phyloP scores from a whole-genome alignment of 2,329 filamentous ascomycete genomes.

The Dothidotthia symphoricarpi region DNA sequence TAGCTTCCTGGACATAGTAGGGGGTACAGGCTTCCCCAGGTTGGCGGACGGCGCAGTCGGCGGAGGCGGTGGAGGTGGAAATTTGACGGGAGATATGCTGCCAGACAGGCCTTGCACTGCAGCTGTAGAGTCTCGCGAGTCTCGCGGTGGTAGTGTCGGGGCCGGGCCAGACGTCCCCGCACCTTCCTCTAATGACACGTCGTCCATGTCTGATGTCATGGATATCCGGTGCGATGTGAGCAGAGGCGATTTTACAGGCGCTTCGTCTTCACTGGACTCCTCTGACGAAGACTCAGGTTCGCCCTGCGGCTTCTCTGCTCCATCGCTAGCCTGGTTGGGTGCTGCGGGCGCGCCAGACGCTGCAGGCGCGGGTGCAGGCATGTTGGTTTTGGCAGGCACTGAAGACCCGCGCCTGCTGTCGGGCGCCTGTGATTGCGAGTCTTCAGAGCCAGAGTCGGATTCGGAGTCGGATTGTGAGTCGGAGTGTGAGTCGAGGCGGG shows the following conservation, averaged over 20 bases:
- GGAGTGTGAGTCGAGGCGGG: constrained; percentile 44
- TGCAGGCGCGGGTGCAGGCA: constrained; percentile 4
- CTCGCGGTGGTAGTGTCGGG: constrained; percentile 57
- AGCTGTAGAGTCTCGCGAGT: constrained; percentile 40
- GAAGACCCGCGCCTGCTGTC: constrained; percentile 36
- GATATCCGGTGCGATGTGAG: constrained; percentile 56
- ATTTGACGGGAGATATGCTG: constrained; percentile 64
- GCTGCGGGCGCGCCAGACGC: constrained; percentile 7
- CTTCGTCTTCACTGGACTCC: constrained; percentile 17
- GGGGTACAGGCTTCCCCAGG: constrained; percentile 30
- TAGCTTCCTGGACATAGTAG: constrained; percentile 61
- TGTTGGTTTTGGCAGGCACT: constrained; percentile 12
- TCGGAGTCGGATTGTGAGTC: constrained; percentile 14
- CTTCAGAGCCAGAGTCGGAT: neutral
- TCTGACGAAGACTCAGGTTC: constrained; percentile 13
- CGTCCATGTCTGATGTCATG: constrained; percentile 57
- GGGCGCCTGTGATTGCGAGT: constrained; percentile 56
- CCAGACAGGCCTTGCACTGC: constrained; percentile 67
- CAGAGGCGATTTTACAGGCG: constrained; percentile 51
- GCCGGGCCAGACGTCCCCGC: constrained; percentile 43
- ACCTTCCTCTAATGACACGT: constrained; percentile 63
- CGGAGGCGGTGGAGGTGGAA: constrained; percentile 39
- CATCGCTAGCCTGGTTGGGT: constrained; percentile 9
- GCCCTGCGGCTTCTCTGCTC: constrained; percentile 12
- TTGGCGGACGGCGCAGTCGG: constrained; percentile 30